Conservation (phyloP, 192 early-diverging fungal species). For the Mortierella antarctica region DNA sequence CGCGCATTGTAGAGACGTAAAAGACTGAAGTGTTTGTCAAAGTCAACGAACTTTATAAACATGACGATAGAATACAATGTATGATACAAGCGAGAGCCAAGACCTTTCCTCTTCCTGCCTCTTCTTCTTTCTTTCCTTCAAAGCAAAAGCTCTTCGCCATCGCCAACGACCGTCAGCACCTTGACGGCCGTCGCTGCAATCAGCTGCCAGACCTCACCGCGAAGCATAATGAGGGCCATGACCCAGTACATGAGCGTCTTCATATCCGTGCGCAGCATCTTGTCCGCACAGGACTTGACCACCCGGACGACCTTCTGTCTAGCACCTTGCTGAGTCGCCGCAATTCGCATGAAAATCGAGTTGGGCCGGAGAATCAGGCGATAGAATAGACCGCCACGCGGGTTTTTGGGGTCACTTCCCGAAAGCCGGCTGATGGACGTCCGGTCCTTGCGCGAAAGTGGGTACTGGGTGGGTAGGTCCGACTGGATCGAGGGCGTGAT, state of each 20-base stretch:
- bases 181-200: conserved; percentile 48
- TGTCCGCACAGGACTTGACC: conserved; percentile 49
- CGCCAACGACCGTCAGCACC: conserved; percentile 46
- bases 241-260: conserved; percentile 53
- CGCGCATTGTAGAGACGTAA: too few species aligned
- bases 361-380: conserved; percentile 43
- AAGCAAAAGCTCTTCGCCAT: conserved; percentile 37
- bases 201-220: conserved; percentile 49
- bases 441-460: conserved; percentile 38
- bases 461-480: conserved; percentile 43
- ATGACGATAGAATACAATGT: too few species aligned
- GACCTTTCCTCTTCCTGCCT: too few species aligned
- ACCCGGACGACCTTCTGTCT: conserved; percentile 43
- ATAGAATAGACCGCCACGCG: conserved; percentile 26
- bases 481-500: conserved; percentile 48
- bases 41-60: too few species aligned
- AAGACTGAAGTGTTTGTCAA: too few species aligned
- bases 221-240: conserved; percentile 52
- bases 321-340: conserved; percentile 16
- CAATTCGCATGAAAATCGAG: conserved; percentile 46
- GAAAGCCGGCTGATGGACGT: conserved; percentile 19
- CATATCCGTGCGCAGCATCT: conserved; percentile 39
- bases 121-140: neutral
- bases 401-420: conserved; percentile 12
- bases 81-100: too few species aligned